Conservation (phyloP, 2,329 filamentous ascomycete genomes). For the Drechslerella coelobrocha region DNA sequence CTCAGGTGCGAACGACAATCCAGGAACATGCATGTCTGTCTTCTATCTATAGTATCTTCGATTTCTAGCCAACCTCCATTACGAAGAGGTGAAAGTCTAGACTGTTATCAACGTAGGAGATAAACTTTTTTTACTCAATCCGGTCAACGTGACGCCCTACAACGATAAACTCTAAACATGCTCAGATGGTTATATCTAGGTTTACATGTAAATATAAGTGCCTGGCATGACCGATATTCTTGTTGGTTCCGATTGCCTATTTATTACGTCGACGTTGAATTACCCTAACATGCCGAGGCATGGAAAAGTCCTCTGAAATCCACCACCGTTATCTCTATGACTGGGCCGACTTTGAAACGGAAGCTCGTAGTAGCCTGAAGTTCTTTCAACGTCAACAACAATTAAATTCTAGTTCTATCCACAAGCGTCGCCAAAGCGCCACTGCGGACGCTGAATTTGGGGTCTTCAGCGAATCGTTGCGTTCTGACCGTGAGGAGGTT, state of each 20-base stretch:
- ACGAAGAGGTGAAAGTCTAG: no score
- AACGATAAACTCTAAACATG: background rate
- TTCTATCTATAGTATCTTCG: no score
- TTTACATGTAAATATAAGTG: background rate
- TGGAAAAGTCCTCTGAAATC: background rate
- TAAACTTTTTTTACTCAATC: background rate
- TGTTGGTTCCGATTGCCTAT: no score
- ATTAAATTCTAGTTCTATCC: background rate
- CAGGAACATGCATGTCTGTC: no score
- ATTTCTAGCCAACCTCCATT: no score
- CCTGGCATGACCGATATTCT: no score
- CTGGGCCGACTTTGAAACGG: slow-evolving; percentile 19
- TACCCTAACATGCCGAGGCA: background rate
- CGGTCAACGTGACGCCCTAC: background rate
- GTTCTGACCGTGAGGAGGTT: slow-evolving; percentile 1
- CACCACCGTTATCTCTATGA: slow-evolving; percentile 14
- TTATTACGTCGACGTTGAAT: no score
- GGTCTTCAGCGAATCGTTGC: background rate
- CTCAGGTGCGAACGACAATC: no score
- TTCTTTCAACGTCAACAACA: slow-evolving; percentile 2
- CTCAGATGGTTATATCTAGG: background rate
- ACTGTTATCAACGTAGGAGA: background rate
- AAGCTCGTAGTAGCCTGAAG: slow-evolving; percentile 8
- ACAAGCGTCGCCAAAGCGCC: slow-evolving; percentile 12
- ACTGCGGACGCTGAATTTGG: slow-evolving; percentile 5